These are phyloP conservation scores for Fusarium musae DNA, from an alignment of 2,329 filamentous ascomycete genomes.

Conservation along the genomic window DNA sequence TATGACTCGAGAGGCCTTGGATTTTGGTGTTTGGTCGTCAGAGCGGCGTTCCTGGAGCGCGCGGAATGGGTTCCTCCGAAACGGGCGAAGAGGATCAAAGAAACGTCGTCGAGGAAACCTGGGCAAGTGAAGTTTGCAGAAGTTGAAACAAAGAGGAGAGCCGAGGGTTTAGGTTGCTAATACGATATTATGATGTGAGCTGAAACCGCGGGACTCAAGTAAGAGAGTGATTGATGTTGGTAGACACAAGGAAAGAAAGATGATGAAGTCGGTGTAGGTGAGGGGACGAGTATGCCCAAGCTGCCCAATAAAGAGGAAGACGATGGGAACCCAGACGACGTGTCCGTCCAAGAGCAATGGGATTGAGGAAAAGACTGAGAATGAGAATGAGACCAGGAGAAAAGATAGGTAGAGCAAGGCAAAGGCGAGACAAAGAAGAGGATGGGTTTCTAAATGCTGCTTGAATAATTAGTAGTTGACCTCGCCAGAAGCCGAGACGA, in stretches of 20 bases:
- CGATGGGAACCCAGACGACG: conserved; percentile 16
- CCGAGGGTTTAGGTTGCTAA: conserved; percentile 1
- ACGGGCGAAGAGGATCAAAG: conserved; percentile 11
- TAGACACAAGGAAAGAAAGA: conserved; percentile 18
- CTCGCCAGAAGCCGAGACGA: conserved; percentile 23
- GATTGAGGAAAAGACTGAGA: conserved; percentile 2
- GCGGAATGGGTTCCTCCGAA: conserved; percentile 28
- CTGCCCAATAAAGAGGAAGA: conserved; percentile 24
- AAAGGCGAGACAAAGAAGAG: conserved; percentile 9
- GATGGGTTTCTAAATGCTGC: conserved; percentile 21
- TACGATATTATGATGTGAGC: conserved; percentile 8
- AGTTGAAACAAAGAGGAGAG: conserved; percentile 13
- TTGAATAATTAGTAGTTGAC: conserved; percentile 19
- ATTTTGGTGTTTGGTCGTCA: conserved; percentile 22
- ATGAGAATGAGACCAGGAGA: background rate
- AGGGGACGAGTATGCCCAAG: conserved; percentile 19
- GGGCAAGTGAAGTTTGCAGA: conserved; percentile 1
- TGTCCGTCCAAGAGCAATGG: conserved; percentile 12
- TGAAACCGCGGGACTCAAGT: conserved; percentile 1
- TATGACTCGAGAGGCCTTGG: conserved; percentile 9
- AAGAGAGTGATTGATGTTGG: background rate
- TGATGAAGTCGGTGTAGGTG: conserved; percentile 25
- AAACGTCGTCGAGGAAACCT: conserved; percentile 27
- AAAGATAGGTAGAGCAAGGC: conserved; percentile 1
- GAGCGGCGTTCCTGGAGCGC: conserved; percentile 15